Evolutionary conservation across 345 rosid genomes (phyloP).

Genomic region (Lenwebbia sp.): DNA sequence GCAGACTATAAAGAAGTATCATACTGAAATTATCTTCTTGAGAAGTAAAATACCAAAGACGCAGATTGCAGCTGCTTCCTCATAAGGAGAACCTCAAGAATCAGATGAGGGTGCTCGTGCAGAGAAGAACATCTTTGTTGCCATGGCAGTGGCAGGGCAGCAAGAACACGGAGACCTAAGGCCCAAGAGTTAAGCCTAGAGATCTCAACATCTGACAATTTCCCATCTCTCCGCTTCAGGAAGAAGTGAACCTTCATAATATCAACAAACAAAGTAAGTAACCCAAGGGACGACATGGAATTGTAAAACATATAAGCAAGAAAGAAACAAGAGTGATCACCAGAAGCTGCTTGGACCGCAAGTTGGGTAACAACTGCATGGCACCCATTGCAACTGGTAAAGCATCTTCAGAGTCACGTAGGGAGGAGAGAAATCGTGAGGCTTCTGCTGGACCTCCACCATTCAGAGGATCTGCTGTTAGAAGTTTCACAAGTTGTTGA

Average conservation of each 20-base stretch:
- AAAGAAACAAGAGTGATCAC: constrained; percentile 24
- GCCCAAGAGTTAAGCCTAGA: constrained; percentile 96
- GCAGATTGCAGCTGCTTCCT: constrained; percentile 92
- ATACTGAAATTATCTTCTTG: not conserved
- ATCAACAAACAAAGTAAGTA: constrained; percentile 11
- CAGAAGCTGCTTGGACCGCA: constrained; percentile 93
- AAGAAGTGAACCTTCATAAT: constrained; percentile 81
- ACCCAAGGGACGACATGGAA: not conserved
- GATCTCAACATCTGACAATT: constrained; percentile 69
- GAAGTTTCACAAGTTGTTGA: constrained; percentile 94
- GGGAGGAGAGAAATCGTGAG: constrained; percentile 85
- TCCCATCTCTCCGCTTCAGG: constrained; percentile 81
- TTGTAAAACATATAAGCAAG: not conserved
- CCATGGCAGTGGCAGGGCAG: constrained; percentile 96
- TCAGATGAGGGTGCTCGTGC: constrained; percentile 92
- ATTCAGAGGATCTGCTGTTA: constrained; percentile 89
- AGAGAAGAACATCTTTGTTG: constrained; percentile 95
- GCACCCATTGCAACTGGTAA: constrained; percentile 97
- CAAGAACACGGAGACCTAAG: constrained; percentile 89
- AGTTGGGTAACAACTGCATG: constrained; percentile 89
- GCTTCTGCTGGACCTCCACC: constrained; percentile 99
- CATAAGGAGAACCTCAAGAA: constrained; percentile 92
- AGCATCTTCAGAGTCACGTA: constrained; percentile 88
- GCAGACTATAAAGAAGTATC: not conserved
- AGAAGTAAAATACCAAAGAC: constrained; percentile 45